Percentiles rank a stretch among this genome's conserved stretches.
phyloP scores from a whole-genome alignment of 495 filamentous ascomycete species.

The Penicillium waksmanii region DNA sequence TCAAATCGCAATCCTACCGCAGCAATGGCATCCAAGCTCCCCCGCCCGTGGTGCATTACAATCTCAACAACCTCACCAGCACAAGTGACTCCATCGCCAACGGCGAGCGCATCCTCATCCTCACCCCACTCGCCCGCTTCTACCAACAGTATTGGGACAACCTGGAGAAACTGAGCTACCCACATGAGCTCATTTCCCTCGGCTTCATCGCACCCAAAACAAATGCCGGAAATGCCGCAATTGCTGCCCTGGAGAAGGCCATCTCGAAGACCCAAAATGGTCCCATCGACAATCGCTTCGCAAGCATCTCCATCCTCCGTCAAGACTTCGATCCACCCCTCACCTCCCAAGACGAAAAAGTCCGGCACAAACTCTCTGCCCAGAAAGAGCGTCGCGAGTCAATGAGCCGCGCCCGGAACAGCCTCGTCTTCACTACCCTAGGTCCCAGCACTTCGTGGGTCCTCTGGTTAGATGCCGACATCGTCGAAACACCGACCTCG shows the following conservation, averaged over 20 bases:
- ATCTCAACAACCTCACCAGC: constrained; percentile 90
- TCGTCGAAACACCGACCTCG: constrained; percentile 82
- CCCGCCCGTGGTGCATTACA: constrained; percentile 91
- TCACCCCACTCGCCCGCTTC: constrained; percentile 91
- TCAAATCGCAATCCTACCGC: constrained; percentile 61
- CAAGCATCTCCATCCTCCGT: constrained; percentile 87
- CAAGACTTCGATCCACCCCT: constrained; percentile 93
- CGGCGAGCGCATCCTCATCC: constrained; percentile 83
- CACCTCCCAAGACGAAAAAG: constrained; percentile 78
- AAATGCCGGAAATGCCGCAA: constrained; percentile 82
- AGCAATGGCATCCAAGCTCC: constrained; percentile 61
- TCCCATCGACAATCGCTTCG: constrained; percentile 79
- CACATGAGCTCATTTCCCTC: constrained; percentile 89
- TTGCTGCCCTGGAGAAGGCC: constrained; percentile 77
- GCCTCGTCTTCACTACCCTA: constrained; percentile 93
- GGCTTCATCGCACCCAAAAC: constrained; percentile 97
- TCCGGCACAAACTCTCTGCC: constrained; percentile 85
- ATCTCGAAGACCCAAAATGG: constrained; percentile 83
- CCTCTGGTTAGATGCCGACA: constrained; percentile 92
- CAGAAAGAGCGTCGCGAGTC: constrained; percentile 85
- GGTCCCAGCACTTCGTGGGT: constrained; percentile 96
- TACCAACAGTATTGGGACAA: constrained; percentile 97
- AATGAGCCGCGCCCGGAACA: constrained; percentile 93
- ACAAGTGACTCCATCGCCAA: constrained; percentile 73
- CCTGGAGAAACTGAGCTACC: constrained; percentile 80